Base-by-base conservation (phyloP, 1,139 yeast species). In the Magnusiomyces sp. region DNA sequence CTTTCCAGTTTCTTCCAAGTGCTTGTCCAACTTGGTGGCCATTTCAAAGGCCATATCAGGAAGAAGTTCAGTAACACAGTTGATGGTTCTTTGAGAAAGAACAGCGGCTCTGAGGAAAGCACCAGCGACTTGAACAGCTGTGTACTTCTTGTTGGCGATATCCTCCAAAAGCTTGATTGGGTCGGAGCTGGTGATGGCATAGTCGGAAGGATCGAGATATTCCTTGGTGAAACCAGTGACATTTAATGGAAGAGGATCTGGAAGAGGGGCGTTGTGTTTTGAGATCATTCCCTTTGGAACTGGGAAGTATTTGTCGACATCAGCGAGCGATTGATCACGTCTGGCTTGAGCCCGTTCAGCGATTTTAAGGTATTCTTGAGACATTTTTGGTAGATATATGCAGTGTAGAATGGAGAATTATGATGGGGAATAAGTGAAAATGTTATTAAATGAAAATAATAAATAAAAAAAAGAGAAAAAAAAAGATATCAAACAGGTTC, bases 61-160 rank as follows among this genome's bases (percentile, higher is more conserved):
- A 44, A 66, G 56, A 46, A 65, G 55, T 47, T 64, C 68, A 14
- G 65, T 62, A 33, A 64, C 53, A 45, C 69, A 65, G 52, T 64
- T 65, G 39, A 78, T 71, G 55, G 79, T 62, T 59, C 79, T 81
- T 55, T 80, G 84, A 11, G 79, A 76, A 48, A 79, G 66, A 1
- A 80, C 75, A 2, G 83, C 80, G 52, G 83, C 69, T 55, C 75
- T 76, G 53, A 79, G 75, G 59, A 71, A 77, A 9, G 84, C 83
- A 55, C 61, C 57, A 0, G 75, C 64, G 9, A 76, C 75, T 19
- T 71, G 71, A 20, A 67, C 71, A 0, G 81, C 69, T 1, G 77
- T 62, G 54, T 72, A 59, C 52, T 68, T 62, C 6, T 76, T 76
- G n/a, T 47, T 50, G 17, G 73, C 71, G 34, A 79, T 70, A 49